Conservation (phyloP, 345 rosid species). For the Eucalyptus guilfoylei region DNA sequence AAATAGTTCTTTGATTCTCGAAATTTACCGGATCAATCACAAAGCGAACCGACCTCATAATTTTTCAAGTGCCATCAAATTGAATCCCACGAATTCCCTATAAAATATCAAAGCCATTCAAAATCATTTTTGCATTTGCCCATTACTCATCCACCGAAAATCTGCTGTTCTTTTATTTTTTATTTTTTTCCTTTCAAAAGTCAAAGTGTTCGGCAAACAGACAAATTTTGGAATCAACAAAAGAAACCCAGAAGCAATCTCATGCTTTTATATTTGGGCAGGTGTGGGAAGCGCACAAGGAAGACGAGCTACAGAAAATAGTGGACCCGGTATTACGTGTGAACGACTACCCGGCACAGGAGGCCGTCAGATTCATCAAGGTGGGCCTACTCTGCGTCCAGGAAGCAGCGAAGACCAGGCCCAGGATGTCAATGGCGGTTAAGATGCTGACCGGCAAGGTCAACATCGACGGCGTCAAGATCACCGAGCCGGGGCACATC, state of each 20-base stretch:
- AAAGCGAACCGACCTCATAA: not conserved
- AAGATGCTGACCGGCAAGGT: conserved; percentile 21
- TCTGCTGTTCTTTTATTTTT: not conserved
- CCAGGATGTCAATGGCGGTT: conserved; percentile 26
- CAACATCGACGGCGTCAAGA: not conserved
- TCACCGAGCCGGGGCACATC: conserved; percentile 35
- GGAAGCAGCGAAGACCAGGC: conserved; percentile 32
- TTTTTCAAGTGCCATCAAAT: not conserved
- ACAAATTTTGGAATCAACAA: not conserved
- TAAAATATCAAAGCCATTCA: not conserved
- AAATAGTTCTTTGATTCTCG: not conserved
- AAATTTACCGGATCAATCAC: not conserved
- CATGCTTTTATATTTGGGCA: not conserved
- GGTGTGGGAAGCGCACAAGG: conserved; percentile 43
- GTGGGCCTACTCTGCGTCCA: conserved; percentile 51
- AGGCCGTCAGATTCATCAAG: conserved; percentile 23
- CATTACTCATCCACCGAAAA: not conserved
- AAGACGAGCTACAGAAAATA: conserved; percentile 4
- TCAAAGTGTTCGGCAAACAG: not conserved
- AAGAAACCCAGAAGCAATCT: not conserved
- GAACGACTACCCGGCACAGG: conserved; percentile 22
- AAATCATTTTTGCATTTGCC: not conserved
- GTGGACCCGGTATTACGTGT: conserved; percentile 26
- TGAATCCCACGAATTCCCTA: not conserved
- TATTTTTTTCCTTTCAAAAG: not conserved